These are phyloP conservation scores for Pleurotus citrinopileatus DNA, from an alignment of 768 basidiomycete genomes.

Conservation along the genomic window DNA sequence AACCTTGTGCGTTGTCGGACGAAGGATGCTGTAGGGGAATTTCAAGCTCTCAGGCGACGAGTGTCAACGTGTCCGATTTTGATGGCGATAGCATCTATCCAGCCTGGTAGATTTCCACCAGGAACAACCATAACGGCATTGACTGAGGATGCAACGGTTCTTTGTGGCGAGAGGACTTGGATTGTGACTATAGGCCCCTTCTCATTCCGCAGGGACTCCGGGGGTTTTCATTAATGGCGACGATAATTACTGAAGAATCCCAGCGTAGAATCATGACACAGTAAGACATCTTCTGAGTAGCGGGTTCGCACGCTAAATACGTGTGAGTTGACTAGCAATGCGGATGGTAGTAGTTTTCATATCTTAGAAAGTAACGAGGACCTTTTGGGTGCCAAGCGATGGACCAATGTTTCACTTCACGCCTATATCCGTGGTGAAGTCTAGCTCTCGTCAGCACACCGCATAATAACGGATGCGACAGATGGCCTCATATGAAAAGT, in stretches of 20 bases:
- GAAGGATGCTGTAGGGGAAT: not conserved
- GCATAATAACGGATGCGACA: not conserved
- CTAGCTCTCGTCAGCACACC: not conserved
- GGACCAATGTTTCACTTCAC: no score
- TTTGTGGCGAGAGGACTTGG: not conserved
- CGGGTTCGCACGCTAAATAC: not conserved
- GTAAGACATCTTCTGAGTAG: not conserved
- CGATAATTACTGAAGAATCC: not conserved
- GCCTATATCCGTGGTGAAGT: not conserved
- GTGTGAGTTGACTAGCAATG: not conserved
- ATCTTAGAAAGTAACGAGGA: not conserved
- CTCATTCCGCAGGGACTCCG: not conserved
- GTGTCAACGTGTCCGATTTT: not conserved
- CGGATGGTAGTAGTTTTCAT: not conserved
- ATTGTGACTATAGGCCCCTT: not conserved
- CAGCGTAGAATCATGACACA: not conserved
- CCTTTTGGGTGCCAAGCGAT: no score
- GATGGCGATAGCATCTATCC: not conserved
- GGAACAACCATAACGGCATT: not conserved
- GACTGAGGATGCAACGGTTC: not conserved
- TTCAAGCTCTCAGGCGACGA: not conserved
- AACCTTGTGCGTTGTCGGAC: not conserved
- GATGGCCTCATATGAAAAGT: not conserved
- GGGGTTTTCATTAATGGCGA: not conserved
- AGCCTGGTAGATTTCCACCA: not conserved